Base-by-base conservation (phyloP, 768 basidiomycete genomes). In the Vishniacozyma victoriae region DNA sequence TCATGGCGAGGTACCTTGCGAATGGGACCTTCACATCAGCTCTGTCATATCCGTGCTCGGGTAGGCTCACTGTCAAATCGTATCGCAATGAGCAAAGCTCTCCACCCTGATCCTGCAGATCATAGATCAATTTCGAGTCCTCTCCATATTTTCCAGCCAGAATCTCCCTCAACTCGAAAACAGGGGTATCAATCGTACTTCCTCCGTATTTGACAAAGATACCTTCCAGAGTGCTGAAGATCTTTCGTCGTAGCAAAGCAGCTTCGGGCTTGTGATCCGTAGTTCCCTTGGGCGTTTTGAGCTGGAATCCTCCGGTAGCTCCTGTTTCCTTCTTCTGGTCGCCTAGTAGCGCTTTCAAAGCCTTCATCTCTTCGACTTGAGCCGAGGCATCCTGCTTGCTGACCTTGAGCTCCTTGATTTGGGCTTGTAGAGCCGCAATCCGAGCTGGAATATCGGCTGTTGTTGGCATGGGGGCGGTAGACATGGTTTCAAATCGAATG, bases 261-360 rank as follows among this genome's bases (percentile, higher is more conserved):
- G 96, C 91, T 14, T 78, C 79, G 15, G 93, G 88, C 35, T 86
- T 85, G 73, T 89, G 96, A 73, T 99, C 95, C 41, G 88, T 81
- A 15, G 95, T 97, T 27, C 95, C 95, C 86, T 99, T 96, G 35
- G 91, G 86, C 1, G 91, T 93, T 76, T 99, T 99, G 59, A 99
- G 78, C 48, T 86, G 66, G 54, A 96, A 64, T 80, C 67, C 60
- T 51, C 61, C 55, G 75, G 82, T 82, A 36, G 27, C 47, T 3
- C 48, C 54, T 41, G 68, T 76, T 7, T 67, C 75, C 14, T 72
- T 76, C 70, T 74, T 43, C 39, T 42, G 43, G 40, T 60, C 75
- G 76, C 41, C 75, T 73, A 33, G 73, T 71, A 33, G 72, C 64
- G 54, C 50, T 48, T 67, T 74, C 22, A 71, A 55, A 4, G 43